Base-by-base conservation (phyloP, 1,284 basidiomycete genomes). In the Ceratobasidium papillatum region DNA sequence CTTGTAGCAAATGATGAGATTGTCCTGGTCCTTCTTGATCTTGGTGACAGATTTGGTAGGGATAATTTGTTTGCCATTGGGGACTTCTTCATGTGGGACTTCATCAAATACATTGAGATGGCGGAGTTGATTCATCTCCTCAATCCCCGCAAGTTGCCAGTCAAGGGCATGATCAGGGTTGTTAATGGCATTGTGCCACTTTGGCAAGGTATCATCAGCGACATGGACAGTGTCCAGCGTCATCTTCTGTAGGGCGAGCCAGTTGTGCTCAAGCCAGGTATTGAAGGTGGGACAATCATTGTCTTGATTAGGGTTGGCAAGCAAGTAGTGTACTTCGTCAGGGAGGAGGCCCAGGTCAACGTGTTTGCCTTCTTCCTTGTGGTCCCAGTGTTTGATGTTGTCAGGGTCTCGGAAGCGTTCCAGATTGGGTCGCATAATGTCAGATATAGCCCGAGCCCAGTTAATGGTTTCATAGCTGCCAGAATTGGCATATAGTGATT, bases 131-230 rank as follows among this genome's bases (percentile, higher is more conserved):
- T 47, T n/a, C 25, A 64, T 47, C 22, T 43, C 25, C n/a, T 43
- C 27, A 32, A 17, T 14, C 0, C 32, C 43, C 12, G 62, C 62
- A 5, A 27, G n/a, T 14, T 17, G 43, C 62, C 62, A 64, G 17
- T 41, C 38, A 30, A 49, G 22, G 25, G 30, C 27, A 17, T 64
- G 43, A n/a, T 45, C 32, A 64, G 62, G 62, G 45, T 64, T 41
- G 25, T 12, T 2, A 14, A 64, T 49, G 4, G 62, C 47, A 30
- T 34, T 14, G 30, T 11, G 32, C 43, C 47, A 51, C 3, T 32
- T 17, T 22, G 27, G 47, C 38, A 41, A 41, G 5, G 14, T 5
- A 14, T 41, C 14, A 41, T 41, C 38, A 41, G 5, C 38, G 14
- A 41, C 14, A 5, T 41, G 38, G 5, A 41, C 25, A 30, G 19